Evolutionary conservation across 2,329 filamentous ascomycete species (phyloP).

Genomic region (Fusarium sp.): DNA sequence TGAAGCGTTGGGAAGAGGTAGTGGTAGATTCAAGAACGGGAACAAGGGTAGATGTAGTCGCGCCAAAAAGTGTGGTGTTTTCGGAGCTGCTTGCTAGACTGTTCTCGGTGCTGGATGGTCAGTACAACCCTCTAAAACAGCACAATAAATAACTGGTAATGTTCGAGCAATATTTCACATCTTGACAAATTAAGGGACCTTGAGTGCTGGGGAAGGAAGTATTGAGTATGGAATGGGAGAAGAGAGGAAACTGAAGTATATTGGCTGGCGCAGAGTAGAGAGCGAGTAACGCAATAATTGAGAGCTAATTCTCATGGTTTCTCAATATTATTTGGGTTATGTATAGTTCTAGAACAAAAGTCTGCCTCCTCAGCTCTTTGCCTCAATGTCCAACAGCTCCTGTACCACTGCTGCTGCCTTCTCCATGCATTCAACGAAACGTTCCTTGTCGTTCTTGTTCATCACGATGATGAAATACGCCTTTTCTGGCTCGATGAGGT

Average conservation of each 20-base stretch:
- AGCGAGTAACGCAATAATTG: neutral
- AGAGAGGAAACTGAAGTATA: neutral
- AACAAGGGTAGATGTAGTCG: no score
- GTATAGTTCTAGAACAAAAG: no score
- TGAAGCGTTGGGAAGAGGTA: no score
- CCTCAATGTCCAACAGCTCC: neutral
- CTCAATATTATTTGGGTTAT: neutral
- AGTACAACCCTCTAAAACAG: neutral
- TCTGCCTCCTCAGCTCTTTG: neutral
- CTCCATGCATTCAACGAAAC: neutral
- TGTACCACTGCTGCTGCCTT: neutral
- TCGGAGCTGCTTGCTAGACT: neutral
- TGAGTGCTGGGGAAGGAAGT: no score
- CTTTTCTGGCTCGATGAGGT: slow-evolving; percentile 3
- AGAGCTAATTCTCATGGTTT: neutral
- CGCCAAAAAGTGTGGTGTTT: no score
- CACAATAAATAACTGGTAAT: neutral
- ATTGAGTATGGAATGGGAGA: neutral
- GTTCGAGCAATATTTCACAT: neutral
- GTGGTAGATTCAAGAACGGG: no score
- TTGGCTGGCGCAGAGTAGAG: neutral
- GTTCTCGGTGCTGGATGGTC: neutral
- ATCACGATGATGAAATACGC: slow-evolving; percentile 4
- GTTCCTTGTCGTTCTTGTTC: neutral
- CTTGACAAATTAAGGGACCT: neutral